phyloP scores from a whole-genome alignment of 805 yeast genomes.

The Cyberlindnera galapagoensis region DNA sequence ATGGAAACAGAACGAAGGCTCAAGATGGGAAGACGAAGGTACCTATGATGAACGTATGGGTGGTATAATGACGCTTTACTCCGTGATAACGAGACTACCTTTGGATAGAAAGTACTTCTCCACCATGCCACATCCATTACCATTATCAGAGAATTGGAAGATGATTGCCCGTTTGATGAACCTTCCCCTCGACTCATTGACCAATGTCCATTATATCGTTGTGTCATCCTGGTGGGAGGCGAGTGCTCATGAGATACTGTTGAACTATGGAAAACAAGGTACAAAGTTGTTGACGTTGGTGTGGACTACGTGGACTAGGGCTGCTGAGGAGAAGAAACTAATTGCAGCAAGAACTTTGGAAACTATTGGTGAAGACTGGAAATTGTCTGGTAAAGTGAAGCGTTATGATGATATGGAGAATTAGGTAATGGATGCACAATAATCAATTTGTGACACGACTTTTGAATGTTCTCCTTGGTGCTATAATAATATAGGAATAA shows the following conservation, averaged over 20 bases:
- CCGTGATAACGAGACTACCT: conserved; percentile 57
- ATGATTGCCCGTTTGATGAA: conserved; percentile 70
- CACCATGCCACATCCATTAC: conserved; percentile 42
- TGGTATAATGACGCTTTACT: conserved; percentile 79
- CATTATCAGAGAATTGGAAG: conserved; percentile 57
- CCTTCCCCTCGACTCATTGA: conserved; percentile 39
- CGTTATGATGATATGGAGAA: conserved; percentile 30
- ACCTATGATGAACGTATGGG: conserved; percentile 80
- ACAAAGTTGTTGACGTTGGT: conserved; percentile 47
- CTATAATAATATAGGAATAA: too few species aligned
- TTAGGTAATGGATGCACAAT: conserved; percentile 4
- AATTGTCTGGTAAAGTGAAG: conserved; percentile 37
- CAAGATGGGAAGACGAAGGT: conserved; percentile 45
- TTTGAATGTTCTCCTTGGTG: too few species aligned
- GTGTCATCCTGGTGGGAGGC: conserved; percentile 93
- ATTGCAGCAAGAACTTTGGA: conserved; percentile 77
- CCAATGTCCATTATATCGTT: conserved; percentile 65
- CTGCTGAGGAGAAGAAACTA: conserved; percentile 43
- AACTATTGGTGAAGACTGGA: conserved; percentile 79
- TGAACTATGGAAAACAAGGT: conserved; percentile 65
- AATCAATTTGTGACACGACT: not conserved
- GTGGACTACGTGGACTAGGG: conserved; percentile 45
- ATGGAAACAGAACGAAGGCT: conserved; percentile 53
- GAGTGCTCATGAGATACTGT: conserved; percentile 48
- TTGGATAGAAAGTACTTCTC: conserved; percentile 26